Percentiles rank a stretch among this genome's conserved stretches.
Conservation (phyloP, 2,329 filamentous ascomycete species). For the Colletotrichum siamense region DNA sequence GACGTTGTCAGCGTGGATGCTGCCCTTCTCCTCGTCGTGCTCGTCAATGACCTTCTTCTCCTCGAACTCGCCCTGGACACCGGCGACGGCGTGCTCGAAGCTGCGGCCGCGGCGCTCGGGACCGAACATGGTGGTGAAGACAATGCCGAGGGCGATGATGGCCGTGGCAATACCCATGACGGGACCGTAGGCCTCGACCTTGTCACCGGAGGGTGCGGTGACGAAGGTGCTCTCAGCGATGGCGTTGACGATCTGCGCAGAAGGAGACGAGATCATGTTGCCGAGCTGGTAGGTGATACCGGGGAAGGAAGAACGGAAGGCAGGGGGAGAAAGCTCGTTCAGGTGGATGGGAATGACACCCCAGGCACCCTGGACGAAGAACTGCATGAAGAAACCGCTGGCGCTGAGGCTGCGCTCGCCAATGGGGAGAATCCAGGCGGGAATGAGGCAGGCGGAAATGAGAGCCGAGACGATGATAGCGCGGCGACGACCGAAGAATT, state of each 20-base stretch:
- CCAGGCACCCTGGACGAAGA: constrained; percentile 71
- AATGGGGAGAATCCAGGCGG: constrained; percentile 73
- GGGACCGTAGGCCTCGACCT: constrained; percentile 74
- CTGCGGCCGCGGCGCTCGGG: constrained; percentile 76
- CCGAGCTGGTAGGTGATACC: constrained; percentile 77
- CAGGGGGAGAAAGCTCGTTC: constrained; percentile 74
- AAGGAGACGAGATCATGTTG: constrained; percentile 76
- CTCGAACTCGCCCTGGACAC: constrained; percentile 30
- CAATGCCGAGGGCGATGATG: constrained; percentile 76
- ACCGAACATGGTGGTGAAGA: constrained; percentile 70
- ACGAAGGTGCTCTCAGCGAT: constrained; percentile 69
- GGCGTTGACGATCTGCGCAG: constrained; percentile 79
- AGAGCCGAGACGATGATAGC: constrained; percentile 68
- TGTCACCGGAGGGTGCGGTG: constrained; percentile 53
- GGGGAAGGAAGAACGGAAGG: constrained; percentile 74
- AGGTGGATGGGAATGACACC: constrained; percentile 75
- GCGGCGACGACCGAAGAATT: constrained; percentile 76
- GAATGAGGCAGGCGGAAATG: constrained; percentile 67
- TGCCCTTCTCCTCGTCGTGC: constrained; percentile 35
- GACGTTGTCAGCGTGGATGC: constrained; percentile 8
- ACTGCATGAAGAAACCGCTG: constrained; percentile 73
- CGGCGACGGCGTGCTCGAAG: constrained; percentile 65
- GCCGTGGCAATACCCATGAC: constrained; percentile 79
- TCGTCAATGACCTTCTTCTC: constrained; percentile 32
- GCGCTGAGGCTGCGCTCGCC: constrained; percentile 65